These are phyloP conservation scores for Phytopythium ostracodes DNA, from an alignment of 352 stramenopile species.

Conservation along the genomic window DNA sequence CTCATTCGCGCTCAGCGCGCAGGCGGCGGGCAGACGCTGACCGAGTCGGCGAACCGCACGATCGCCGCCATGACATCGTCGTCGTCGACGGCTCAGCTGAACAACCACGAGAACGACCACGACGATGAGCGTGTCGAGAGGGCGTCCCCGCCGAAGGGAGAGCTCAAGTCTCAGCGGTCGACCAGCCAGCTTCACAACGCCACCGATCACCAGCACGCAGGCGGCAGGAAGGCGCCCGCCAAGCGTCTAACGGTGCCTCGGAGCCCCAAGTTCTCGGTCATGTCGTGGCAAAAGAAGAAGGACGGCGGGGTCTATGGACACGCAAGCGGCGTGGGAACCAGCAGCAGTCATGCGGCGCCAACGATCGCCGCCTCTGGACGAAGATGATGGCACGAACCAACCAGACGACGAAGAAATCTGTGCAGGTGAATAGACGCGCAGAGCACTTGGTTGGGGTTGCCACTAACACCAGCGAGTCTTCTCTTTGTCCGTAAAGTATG, in stretches of 20 bases:
- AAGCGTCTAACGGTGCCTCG: constrained; percentile 71
- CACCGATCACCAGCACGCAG: constrained; percentile 8
- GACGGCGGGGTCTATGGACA: background rate
- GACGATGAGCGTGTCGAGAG: constrained; percentile 4
- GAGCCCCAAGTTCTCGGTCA: constrained; percentile 82
- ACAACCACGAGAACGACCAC: constrained; percentile 7
- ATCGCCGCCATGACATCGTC: constrained; percentile 29
- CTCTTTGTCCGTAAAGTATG: background rate
- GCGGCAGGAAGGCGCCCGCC: constrained; percentile 15
- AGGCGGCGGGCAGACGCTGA: constrained; percentile 41
- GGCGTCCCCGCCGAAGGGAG: background rate
- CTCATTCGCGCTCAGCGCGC: constrained; percentile 57
- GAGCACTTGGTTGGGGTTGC: background rate
- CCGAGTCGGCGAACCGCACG: constrained; percentile 44
- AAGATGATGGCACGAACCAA: background rate
- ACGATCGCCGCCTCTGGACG: background rate
- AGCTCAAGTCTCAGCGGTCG: constrained; percentile 38
- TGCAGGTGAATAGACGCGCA: too few relatives aligned
- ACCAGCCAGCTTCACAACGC: constrained; percentile 22
- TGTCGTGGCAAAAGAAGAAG: constrained; percentile 82
- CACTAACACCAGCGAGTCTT: background rate
- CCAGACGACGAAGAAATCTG: background rate
- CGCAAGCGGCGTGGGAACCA: background rate
- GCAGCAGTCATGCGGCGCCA: background rate
- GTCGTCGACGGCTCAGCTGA: background rate